These are phyloP conservation scores for Claviceps pusilla DNA, from an alignment of 2,329 filamentous ascomycete genomes.

Conservation along the genomic window DNA sequence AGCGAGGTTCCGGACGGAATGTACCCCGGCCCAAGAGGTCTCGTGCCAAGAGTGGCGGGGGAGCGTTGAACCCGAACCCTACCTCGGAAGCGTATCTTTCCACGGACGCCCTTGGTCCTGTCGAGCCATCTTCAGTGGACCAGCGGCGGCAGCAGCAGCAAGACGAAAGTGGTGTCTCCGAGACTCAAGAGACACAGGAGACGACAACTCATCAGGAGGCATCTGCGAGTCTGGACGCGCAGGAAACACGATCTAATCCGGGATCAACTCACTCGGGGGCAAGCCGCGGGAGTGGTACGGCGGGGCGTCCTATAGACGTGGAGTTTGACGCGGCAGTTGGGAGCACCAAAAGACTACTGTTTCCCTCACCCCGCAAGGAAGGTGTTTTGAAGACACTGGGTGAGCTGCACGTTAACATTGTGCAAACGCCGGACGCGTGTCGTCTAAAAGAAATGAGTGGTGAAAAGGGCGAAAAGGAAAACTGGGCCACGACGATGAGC, in stretches of 20 bases:
- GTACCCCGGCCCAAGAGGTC: conserved; percentile 31
- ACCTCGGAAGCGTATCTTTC: conserved; percentile 40
- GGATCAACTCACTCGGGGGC: conserved; percentile 39
- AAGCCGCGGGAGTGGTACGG: conserved; percentile 39
- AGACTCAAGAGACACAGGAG: conserved; percentile 4
- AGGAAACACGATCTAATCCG: conserved; percentile 13
- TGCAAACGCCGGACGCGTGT: conserved; percentile 27
- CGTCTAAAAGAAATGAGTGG: conserved; percentile 11
- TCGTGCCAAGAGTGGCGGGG: conserved; percentile 31
- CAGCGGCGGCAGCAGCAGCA: conserved; percentile 2
- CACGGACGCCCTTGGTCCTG: conserved; percentile 37
- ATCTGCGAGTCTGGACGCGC: conserved; percentile 5
- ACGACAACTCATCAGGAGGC: not conserved
- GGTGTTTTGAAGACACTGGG: conserved; percentile 46
- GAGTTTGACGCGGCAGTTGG: conserved; percentile 34
- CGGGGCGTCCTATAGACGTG: conserved; percentile 40
- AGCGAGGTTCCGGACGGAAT: conserved; percentile 27
- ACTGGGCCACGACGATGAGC: conserved; percentile 17
- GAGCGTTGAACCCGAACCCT: conserved; percentile 21
- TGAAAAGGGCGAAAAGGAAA: conserved; percentile 26
- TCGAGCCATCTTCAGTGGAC: conserved; percentile 24
- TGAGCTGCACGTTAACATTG: conserved; percentile 39
- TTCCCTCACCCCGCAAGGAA: conserved; percentile 59
- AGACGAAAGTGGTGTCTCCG: conserved; percentile 8
- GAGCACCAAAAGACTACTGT: conserved; percentile 53